A percentile compares a stretch with the other conserved stretches of the same genome.
Evolutionary conservation across 352 stramenopile species (phyloP).

Genomic region (Phytophthora constricta): DNA sequence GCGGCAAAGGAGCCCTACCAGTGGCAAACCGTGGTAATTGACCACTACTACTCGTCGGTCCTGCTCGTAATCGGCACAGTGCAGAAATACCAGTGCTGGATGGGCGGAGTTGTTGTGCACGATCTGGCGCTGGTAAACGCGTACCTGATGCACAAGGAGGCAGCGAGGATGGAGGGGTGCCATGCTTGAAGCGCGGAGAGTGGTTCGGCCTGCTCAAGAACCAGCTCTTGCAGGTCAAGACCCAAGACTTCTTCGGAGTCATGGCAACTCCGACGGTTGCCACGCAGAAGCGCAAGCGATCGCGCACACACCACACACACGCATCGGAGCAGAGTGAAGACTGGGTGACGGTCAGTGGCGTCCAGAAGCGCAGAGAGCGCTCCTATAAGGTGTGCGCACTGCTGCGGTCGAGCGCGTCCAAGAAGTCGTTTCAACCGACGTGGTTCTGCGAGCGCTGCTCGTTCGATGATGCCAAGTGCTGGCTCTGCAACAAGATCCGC

Average conservation of each 20-base stretch:
- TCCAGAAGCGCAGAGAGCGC: slow-evolving; percentile 21
- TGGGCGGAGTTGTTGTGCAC: slow-evolving; percentile 29
- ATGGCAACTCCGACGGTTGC: background rate
- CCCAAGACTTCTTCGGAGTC: slow-evolving; percentile 16
- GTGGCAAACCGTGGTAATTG: slow-evolving; percentile 3
- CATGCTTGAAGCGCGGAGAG: slow-evolving; percentile 7
- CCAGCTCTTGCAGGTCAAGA: slow-evolving; percentile 12
- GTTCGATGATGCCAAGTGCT: slow-evolving; percentile 19
- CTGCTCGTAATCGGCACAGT: slow-evolving; percentile 6
- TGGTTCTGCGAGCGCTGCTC: slow-evolving; percentile 28
- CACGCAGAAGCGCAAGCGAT: slow-evolving; percentile 2
- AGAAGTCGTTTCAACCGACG: slow-evolving; percentile 24
- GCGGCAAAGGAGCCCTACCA: background rate
- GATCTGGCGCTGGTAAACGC: slow-evolving; percentile 32
- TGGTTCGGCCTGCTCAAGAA: slow-evolving; percentile 3
- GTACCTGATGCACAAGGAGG: slow-evolving; percentile 24
- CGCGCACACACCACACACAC: background rate
- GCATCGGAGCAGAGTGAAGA: slow-evolving; percentile 4
- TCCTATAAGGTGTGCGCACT: slow-evolving; percentile 26
- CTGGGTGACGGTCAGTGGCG: slow-evolving; percentile 14
- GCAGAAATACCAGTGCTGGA: slow-evolving; percentile 32
- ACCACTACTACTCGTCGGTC: slow-evolving; percentile 6
- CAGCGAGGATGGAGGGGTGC: background rate
- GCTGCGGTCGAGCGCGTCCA: background rate
- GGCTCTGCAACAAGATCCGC: slow-evolving; percentile 19